Evolutionary conservation across 345 rosid species (phyloP).

Genomic region (Gynandropsis gynandra): DNA sequence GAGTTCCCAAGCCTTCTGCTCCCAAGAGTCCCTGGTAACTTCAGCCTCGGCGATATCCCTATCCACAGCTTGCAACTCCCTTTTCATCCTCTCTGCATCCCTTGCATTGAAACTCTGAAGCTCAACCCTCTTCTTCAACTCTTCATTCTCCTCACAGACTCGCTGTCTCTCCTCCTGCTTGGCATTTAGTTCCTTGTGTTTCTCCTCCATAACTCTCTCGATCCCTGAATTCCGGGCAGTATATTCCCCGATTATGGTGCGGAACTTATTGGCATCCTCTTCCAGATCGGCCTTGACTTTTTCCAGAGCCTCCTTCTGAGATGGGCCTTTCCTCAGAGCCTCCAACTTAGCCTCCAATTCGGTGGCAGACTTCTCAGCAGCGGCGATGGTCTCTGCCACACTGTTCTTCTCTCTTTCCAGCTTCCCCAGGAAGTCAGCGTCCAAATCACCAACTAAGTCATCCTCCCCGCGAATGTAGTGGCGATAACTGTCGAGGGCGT

Average conservation of each 20-base stretch:
- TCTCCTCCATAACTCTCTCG: conserved; percentile 55
- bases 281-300: conserved; percentile 48
- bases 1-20: conserved; percentile 78
- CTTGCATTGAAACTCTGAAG: conserved; percentile 62
- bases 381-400: conserved; percentile 32
- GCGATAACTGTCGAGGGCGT: conserved; percentile 44
- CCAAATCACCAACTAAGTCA: conserved; percentile 46
- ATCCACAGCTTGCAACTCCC: conserved; percentile 81
- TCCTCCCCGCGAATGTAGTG: conserved; percentile 56
- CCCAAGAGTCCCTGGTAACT: conserved; percentile 55
- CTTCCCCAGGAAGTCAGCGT: conserved; percentile 46
- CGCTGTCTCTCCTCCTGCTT: conserved; percentile 56
- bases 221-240: conserved; percentile 30
- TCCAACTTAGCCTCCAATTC: conserved; percentile 48
- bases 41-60: conserved; percentile 68
- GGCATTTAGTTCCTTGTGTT: conserved; percentile 39
- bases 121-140: conserved; percentile 59
- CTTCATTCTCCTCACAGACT: conserved; percentile 62
- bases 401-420: conserved; percentile 47
- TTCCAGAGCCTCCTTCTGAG: conserved; percentile 53
- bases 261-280: conserved; percentile 64
- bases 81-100: conserved; percentile 91
- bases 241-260: conserved; percentile 41
- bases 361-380: conserved; percentile 24
- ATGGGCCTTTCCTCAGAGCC: conserved; percentile 41